Percentiles rank a stretch among this genome's conserved stretches.
Conservation (phyloP, 1,139 yeast genomes). For the Yamadazyma dendronema region DNA sequence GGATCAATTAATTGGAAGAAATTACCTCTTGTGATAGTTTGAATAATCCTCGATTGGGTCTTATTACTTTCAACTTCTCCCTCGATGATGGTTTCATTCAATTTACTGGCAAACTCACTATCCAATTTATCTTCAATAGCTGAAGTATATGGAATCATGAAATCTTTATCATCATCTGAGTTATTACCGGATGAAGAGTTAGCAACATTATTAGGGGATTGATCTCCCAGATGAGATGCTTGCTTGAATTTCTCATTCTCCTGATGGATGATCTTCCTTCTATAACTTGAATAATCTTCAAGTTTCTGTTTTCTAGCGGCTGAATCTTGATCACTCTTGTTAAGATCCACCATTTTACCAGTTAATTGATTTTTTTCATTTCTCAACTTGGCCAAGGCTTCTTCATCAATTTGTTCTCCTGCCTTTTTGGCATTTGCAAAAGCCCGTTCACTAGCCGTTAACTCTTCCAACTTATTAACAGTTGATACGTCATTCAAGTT, state of each 20-base stretch:
- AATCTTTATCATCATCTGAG: slow-evolving; percentile 25
- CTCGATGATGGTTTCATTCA: slow-evolving; percentile 59
- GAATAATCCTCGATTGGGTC: slow-evolving; percentile 54
- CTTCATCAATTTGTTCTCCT: slow-evolving; percentile 48
- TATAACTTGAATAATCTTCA: slow-evolving; percentile 47
- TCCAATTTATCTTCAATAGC: slow-evolving; percentile 70
- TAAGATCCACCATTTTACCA: slow-evolving; percentile 37
- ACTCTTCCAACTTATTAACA: slow-evolving; percentile 52
- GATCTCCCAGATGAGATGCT: neutral
- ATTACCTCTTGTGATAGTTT: slow-evolving; percentile 71
- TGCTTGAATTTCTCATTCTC: slow-evolving; percentile 33
- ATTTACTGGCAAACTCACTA: slow-evolving; percentile 57
- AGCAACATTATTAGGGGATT: neutral
- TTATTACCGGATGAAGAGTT: neutral
- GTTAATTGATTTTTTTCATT: slow-evolving; percentile 41
- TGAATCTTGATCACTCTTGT: slow-evolving; percentile 47
- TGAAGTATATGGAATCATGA: slow-evolving; percentile 65
- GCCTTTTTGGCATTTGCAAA: slow-evolving; percentile 57
- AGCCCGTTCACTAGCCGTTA: slow-evolving; percentile 60
- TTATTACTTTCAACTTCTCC: slow-evolving; percentile 61
- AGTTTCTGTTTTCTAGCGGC: slow-evolving; percentile 42
- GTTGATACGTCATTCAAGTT: slow-evolving; percentile 39
- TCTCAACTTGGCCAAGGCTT: slow-evolving; percentile 39
- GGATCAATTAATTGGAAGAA: slow-evolving; percentile 55
- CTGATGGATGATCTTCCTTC: slow-evolving; percentile 48